Base-by-base conservation (phyloP, 169 alveolate species). In the Plasmodium vivax region DNA sequence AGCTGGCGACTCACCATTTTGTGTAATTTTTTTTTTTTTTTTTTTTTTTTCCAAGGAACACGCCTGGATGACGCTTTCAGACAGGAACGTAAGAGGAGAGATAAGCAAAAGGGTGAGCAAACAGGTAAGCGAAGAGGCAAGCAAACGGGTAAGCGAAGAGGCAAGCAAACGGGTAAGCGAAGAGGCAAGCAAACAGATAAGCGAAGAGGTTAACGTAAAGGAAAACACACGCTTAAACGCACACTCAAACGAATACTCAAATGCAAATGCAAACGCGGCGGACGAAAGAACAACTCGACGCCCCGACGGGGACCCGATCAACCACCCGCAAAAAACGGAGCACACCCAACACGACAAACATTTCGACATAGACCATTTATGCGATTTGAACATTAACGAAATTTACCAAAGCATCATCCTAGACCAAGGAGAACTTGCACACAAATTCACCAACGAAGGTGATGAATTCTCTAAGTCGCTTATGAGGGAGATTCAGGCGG, bases 1-100 rank as follows among this genome's bases (percentile, higher is more conserved):
- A 12, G 2, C 51, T 43, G 10, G 16, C 12, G 2, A 1, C 23
- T 30, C 62, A 5, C 38, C 38, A 58, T n/a, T 19, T 83, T 83
- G 80, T 54, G 47, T 19, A 68, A 68, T 45, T 47, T 16, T 71
- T 45, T 51, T 10, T 23, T 27, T 32, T 77, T 75, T 75, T 83
- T 7, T 34, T 74, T 74, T 75, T 27, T 19, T 75, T 34, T 79
- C 72, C 16, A 58, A 88, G 94, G 94, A 88, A 30, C 51, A 80
- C 16, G 94, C 47, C 8, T 27, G 47, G 68, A 88, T 88, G 94
- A 88, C 82, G 43, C 10, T 79, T 43, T 88, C 94, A 19, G 94
- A 88, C 82, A 54, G 72, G 47, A 88, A 88, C 51, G 56, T 85
- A 36, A 23, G 27, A 23, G 27, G 27, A 23, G 27, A 23, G 27